These are phyloP conservation scores for Nicotiana sylvestris DNA, from an alignment of 257 asterid genomes.

Conservation along the genomic window DNA sequence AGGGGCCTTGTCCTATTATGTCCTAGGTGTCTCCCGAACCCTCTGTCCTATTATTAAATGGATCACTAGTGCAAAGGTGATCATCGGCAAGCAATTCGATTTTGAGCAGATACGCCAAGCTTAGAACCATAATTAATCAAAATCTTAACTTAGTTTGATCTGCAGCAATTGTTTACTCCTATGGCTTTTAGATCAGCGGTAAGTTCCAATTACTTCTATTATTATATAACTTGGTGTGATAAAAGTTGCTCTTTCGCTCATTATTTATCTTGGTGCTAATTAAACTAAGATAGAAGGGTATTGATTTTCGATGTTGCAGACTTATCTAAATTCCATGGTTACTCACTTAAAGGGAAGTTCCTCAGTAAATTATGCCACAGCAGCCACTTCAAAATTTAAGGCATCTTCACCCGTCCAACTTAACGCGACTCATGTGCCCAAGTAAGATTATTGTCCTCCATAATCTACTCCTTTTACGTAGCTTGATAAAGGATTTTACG, in stretches of 20 bases:
- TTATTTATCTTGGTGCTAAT: background rate
- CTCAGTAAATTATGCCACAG: slow-evolving; percentile 20
- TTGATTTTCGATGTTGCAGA: slow-evolving; percentile 10
- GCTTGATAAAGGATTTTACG: background rate
- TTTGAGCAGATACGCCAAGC: background rate
- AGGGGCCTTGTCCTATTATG: background rate
- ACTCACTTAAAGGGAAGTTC: slow-evolving; percentile 23
- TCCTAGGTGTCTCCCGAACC: slow-evolving; percentile 8
- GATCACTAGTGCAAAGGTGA: background rate
- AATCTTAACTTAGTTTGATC: too few relatives aligned
- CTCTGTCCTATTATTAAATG: background rate
- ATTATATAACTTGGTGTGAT: background rate
- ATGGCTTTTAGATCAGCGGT: slow-evolving; percentile 21
- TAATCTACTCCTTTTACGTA: background rate
- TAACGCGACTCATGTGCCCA: slow-evolving; percentile 16
- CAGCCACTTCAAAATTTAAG: slow-evolving; percentile 26
- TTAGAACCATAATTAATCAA: background rate
- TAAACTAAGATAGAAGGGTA: background rate
- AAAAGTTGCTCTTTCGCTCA: background rate
- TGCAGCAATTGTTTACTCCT: background rate
- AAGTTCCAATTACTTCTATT: background rate
- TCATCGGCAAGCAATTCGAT: background rate
- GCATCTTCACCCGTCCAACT: slow-evolving; percentile 18
- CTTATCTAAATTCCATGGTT: slow-evolving; percentile 12
- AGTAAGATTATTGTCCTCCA: slow-evolving; percentile 13